Conservation (phyloP, 2,329 filamentous ascomycete species). For the Helotiales sp. region DNA sequence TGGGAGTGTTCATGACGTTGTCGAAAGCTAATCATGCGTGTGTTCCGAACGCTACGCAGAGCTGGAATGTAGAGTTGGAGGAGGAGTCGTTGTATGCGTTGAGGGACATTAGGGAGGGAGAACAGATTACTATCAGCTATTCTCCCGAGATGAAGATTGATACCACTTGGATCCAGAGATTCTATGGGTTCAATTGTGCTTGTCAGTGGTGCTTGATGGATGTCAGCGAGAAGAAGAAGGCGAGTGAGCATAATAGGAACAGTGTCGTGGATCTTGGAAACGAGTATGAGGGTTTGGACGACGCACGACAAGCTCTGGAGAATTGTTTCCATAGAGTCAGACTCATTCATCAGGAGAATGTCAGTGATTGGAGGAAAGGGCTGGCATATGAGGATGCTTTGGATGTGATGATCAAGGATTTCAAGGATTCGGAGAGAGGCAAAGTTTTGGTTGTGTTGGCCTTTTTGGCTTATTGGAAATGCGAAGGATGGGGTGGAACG, state of each 20-base stretch:
- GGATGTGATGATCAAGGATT: background rate
- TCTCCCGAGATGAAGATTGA: background rate
- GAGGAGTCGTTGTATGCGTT: background rate
- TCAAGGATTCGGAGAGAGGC: background rate
- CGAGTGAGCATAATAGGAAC: background rate
- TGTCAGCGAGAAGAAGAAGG: background rate
- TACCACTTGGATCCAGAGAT: background rate
- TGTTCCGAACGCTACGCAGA: background rate
- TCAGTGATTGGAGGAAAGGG: background rate
- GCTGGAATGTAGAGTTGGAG: background rate
- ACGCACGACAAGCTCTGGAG: background rate
- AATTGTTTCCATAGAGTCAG: background rate
- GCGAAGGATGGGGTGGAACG: background rate
- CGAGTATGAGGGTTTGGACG: background rate
- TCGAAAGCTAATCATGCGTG: background rate
- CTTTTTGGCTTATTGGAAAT: background rate
- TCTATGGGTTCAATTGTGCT: background rate
- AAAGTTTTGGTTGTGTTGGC: background rate
- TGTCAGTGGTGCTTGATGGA: background rate
- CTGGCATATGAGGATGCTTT: background rate
- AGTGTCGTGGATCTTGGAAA: background rate
- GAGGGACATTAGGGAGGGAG: background rate
- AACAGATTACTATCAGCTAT: background rate
- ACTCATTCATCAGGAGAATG: background rate
- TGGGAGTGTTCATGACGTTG: background rate